Conservation (phyloP, 2,329 filamentous ascomycete species). For the Lachnellula arida region DNA sequence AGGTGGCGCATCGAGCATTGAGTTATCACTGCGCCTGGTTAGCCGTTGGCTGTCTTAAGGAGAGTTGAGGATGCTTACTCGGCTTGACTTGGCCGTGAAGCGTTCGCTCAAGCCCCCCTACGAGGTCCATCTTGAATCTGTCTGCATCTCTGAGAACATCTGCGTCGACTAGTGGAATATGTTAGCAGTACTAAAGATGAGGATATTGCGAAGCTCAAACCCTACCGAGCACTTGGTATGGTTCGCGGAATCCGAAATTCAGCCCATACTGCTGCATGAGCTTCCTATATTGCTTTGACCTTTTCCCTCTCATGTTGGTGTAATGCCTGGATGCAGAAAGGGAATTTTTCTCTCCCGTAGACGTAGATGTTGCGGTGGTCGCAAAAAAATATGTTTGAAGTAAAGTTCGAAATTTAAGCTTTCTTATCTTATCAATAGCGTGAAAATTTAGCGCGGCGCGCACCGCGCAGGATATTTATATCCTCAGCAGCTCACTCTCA, state of each 20-base stretch:
- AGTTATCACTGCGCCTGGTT: slow-evolving; percentile 57
- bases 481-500: too few relatives aligned
- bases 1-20: slow-evolving; percentile 78
- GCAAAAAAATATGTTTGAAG: not conserved
- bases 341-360: not conserved
- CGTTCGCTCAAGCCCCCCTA: slow-evolving; percentile 71
- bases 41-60: slow-evolving; percentile 3
- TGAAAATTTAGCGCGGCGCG: not conserved
- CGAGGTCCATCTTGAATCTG: slow-evolving; percentile 85
- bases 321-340: not conserved
- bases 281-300: slow-evolving; percentile 75
- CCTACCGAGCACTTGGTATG: slow-evolving; percentile 80
- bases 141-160: slow-evolving; percentile 78
- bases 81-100: slow-evolving; percentile 83
- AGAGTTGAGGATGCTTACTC: slow-evolving; percentile 44
- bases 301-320: slow-evolving; percentile 60
- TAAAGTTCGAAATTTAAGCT: slow-evolving; percentile 12
- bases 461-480: too few relatives aligned
- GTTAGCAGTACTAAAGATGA: slow-evolving; percentile 5
- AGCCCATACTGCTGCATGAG: slow-evolving; percentile 89
- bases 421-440: slow-evolving; percentile 13
- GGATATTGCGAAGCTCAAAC: slow-evolving; percentile 11
- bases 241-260: slow-evolving; percentile 85
- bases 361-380: not conserved
- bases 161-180: slow-evolving; percentile 60